Evolutionary conservation across 2,329 filamentous ascomycete species (phyloP).

Genomic region (Ampelomyces quisqualis): DNA sequence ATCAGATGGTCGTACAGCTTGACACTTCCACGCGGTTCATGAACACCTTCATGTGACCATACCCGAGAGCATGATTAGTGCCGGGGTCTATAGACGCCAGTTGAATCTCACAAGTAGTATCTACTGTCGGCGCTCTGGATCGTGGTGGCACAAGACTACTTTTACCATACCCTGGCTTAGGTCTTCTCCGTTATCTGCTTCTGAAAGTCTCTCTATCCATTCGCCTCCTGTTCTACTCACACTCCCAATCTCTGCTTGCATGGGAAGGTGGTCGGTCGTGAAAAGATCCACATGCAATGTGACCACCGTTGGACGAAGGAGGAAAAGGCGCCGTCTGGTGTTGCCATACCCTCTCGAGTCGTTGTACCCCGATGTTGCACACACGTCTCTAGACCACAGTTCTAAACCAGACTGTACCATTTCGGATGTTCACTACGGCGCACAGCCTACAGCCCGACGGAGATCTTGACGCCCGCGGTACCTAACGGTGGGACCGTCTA

Average conservation of each 20-base stretch:
- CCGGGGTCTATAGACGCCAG: conserved; percentile 17
- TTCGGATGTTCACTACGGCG: too few relatives aligned
- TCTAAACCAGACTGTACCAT: too few relatives aligned
- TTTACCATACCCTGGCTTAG: conserved; percentile 24
- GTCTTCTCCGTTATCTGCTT: conserved; percentile 16
- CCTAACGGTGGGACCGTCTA: too few relatives aligned
- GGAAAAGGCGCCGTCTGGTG: conserved; percentile 4
- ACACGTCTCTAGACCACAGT: background rate
- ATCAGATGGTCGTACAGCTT: conserved; percentile 26
- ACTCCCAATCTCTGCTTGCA: conserved; percentile 1
- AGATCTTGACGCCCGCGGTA: too few relatives aligned
- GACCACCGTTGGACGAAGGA: background rate
- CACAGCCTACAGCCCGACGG: too few relatives aligned
- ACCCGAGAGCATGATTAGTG: conserved; percentile 6
- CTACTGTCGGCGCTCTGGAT: conserved; percentile 2
- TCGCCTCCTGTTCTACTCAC: background rate
- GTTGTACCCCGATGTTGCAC: conserved; percentile 17
- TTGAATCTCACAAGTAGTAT: conserved; percentile 2
- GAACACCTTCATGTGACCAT: conserved; percentile 23
- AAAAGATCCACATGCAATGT: conserved; percentile 4
- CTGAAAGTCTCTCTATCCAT: conserved; percentile 3
- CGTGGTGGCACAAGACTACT: conserved; percentile 8
- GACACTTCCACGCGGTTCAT: conserved; percentile 23
- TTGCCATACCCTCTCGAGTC: conserved; percentile 4
- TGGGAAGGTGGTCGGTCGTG: background rate